A percentile compares a stretch with the other conserved stretches of the same genome.
These are phyloP conservation scores for Amanita pallidorosea DNA, from an alignment of 768 basidiomycete species.

Conservation along the genomic window DNA sequence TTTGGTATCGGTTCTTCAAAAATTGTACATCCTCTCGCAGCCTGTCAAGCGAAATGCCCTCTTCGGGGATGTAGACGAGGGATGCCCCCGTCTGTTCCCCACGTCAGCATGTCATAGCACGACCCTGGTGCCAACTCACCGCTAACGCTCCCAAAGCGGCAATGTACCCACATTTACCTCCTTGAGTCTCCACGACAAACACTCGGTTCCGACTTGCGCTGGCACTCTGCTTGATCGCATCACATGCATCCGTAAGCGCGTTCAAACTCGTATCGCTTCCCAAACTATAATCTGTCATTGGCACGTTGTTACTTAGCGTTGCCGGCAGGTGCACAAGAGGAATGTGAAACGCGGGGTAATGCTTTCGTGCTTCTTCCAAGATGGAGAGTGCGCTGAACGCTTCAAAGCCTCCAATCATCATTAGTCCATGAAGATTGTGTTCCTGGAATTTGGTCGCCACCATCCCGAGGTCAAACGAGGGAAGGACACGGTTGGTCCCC, in stretches of 20 bases:
- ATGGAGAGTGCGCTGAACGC: conserved; percentile 74
- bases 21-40: conserved; percentile 80
- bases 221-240: conserved; percentile 97
- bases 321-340: conserved; percentile 96
- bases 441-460: conserved; percentile 90
- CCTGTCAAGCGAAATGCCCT: conserved; percentile 74
- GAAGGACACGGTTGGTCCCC: conserved; percentile 88
- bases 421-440: conserved; percentile 62
- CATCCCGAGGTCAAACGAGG: conserved; percentile 77
- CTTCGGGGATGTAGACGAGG: conserved; percentile 90
- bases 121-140: conserved; percentile 35
- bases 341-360: conserved; percentile 89
- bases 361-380: conserved; percentile 68
- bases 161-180: conserved; percentile 92
- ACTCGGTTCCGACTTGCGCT: conserved; percentile 93
- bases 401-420: conserved; percentile 96
- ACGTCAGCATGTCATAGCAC: not conserved
- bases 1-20: conserved; percentile 72
- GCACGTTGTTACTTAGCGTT: conserved; percentile 97
- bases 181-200: conserved; percentile 97
- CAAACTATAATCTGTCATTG: conserved; percentile 90
- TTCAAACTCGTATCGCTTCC: conserved; percentile 98
- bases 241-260: conserved; percentile 93
- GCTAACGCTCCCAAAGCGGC: conserved; percentile 94
- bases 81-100: conserved; percentile 73